phyloP scores from a whole-genome alignment of 2,329 filamentous ascomycete species.

The Dactylonectria macrodidyma region DNA sequence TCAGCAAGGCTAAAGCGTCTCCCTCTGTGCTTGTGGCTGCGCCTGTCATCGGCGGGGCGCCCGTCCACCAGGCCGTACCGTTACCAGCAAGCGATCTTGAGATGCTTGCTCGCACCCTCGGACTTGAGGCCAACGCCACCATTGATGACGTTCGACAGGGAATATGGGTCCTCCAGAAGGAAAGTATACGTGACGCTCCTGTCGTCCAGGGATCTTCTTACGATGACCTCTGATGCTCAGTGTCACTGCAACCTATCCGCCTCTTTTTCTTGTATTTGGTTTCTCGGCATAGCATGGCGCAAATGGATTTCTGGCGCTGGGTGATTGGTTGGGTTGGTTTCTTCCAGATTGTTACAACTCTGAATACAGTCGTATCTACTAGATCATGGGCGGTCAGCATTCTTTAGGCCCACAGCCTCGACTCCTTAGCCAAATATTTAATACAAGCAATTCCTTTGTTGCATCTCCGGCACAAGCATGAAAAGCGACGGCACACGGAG shows the following conservation, averaged over 20 bases:
- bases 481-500: background rate
- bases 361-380: background rate
- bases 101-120: conserved; percentile 53
- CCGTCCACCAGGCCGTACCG: conserved; percentile 20
- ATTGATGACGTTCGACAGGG: conserved; percentile 53
- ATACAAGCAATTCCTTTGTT: background rate
- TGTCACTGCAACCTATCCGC: background rate
- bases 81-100: conserved; percentile 52
- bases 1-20: conserved; percentile 56
- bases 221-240: conserved; percentile 33
- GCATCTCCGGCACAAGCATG: too few species aligned
- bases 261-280: conserved; percentile 10
- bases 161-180: conserved; percentile 50
- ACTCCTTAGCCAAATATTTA: background rate
- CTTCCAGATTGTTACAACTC: background rate
- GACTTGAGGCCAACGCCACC: conserved; percentile 53
- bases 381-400: background rate
- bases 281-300: conserved; percentile 46
- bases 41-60: conserved; percentile 37
- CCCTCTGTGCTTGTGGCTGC: conserved; percentile 29
- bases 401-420: background rate
- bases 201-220: conserved; percentile 32
- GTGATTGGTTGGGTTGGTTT: conserved; percentile 4
- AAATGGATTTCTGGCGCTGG: conserved; percentile 24
- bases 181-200: conserved; percentile 24